A percentile compares a stretch with the other conserved stretches of the same genome.
phyloP scores from a whole-genome alignment of 2,329 filamentous ascomycete genomes.

The Whalleya microplaca region DNA sequence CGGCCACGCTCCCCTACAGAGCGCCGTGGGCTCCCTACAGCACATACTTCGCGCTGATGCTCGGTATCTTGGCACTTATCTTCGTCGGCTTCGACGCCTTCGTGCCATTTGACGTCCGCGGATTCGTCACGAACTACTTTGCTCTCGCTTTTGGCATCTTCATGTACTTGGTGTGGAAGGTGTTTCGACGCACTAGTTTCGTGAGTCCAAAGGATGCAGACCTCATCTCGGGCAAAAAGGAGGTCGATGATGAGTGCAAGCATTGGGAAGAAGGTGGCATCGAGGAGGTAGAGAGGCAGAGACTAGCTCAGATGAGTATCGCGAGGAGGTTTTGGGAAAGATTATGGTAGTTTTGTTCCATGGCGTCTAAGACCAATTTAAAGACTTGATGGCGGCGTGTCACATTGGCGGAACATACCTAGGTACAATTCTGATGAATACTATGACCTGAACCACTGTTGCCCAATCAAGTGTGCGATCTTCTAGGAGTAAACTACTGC shows the following conservation, averaged over 20 bases:
- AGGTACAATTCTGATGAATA: not conserved
- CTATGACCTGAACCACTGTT: too few relatives aligned
- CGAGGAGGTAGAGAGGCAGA: slow-evolving; percentile 47
- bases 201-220: slow-evolving; percentile 62
- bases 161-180: slow-evolving; percentile 70
- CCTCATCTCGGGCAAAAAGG: slow-evolving; percentile 63
- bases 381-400: not conserved
- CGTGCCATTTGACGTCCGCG: slow-evolving; percentile 50
- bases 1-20: slow-evolving; percentile 52
- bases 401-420: not conserved
- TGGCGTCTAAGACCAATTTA: not conserved
- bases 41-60: slow-evolving; percentile 51
- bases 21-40: slow-evolving; percentile 55
- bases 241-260: slow-evolving; percentile 61
- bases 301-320: slow-evolving; percentile 42
- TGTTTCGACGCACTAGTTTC: slow-evolving; percentile 63
- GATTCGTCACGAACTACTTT: slow-evolving; percentile 59
- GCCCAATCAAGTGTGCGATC: too few relatives aligned
- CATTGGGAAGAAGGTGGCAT: slow-evolving; percentile 50
- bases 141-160: slow-evolving; percentile 54
- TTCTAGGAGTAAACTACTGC: too few relatives aligned
- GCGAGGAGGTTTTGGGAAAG: slow-evolving; percentile 43
- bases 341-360: slow-evolving; percentile 39
- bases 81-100: slow-evolving; percentile 63
- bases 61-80: slow-evolving; percentile 53